Evolutionary conservation across 2,329 filamentous ascomycete genomes (phyloP).

Genomic region (Pestalotiopsis sp.): DNA sequence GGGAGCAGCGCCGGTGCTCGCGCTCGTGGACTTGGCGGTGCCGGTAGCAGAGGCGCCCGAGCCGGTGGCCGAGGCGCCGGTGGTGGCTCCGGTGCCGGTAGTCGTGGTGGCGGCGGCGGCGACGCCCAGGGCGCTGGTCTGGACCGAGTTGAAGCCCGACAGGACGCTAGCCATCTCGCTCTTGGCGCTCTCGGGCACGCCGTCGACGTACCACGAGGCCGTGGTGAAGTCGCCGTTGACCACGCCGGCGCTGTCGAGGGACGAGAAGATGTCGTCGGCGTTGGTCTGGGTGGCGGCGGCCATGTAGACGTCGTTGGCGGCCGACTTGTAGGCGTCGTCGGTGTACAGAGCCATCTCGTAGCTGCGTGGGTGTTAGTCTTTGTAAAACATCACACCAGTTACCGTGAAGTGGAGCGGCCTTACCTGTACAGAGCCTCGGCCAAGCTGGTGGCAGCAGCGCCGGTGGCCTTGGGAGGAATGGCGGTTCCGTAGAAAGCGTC

Average conservation of each 20-base stretch:
- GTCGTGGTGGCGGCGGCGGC: neutral
- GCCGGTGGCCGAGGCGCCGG: neutral
- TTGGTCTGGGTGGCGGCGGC: neutral
- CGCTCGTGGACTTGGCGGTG: neutral
- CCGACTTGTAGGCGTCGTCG: neutral
- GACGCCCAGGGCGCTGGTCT: conserved; percentile 3
- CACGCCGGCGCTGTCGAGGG: neutral
- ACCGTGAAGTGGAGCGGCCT: too few species aligned
- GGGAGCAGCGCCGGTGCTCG: conserved; percentile 4
- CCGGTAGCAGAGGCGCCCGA: neutral
- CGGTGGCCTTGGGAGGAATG: neutral
- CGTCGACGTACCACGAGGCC: conserved; percentile 4
- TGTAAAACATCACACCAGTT: too few species aligned
- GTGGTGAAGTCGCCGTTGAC: neutral
- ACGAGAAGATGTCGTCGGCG: conserved; percentile 2
- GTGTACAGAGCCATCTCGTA: neutral
- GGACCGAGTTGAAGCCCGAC: neutral
- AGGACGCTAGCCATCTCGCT: neutral
- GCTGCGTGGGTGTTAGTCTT: neutral
- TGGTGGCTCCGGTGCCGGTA: neutral
- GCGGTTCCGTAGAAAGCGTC: neutral
- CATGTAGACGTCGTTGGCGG: conserved; percentile 4
- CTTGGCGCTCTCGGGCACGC: conserved; percentile 1
- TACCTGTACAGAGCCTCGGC: neutral
- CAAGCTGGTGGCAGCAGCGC: conserved; percentile 8